Evolutionary conservation across 1,284 basidiomycete genomes (phyloP).

Genomic region (Xanthoconium separans): DNA sequence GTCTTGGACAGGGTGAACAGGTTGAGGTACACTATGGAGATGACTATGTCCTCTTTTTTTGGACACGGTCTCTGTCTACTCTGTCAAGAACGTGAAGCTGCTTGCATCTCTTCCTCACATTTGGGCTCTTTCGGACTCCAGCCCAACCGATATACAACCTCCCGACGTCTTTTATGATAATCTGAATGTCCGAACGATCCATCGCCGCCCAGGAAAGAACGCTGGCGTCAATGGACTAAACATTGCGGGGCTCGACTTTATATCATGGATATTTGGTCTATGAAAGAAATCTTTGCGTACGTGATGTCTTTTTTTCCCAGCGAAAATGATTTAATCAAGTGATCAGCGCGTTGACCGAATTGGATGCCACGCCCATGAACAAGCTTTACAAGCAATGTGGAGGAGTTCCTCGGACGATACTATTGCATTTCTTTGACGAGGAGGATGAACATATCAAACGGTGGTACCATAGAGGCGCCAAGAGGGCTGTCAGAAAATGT

Average conservation of each 20-base stretch:
- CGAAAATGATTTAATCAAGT: not conserved
- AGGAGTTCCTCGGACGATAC: not conserved
- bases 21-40: not conserved
- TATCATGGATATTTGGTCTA: not conserved
- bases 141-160: too few species aligned
- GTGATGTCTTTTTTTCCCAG: not conserved
- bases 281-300: not conserved
- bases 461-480: fast-evolving
- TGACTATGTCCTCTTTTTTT: not conserved
- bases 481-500: not conserved
- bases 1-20: not conserved
- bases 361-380: not conserved
- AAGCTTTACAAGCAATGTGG: not conserved
- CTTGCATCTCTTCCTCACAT: too few species aligned
- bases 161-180: not conserved
- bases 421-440: not conserved
- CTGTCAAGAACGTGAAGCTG: too few species aligned
- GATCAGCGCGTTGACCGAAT: not conserved
- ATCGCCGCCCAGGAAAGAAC: not conserved
- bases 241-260: not conserved
- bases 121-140: not conserved
- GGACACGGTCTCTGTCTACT: too few species aligned
- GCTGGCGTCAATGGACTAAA: slow-evolving; percentile 3
- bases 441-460: not conserved
- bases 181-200: not conserved